Conservation (phyloP, 2,329 filamentous ascomycete species). For the Dendrostoma leiphaemia region DNA sequence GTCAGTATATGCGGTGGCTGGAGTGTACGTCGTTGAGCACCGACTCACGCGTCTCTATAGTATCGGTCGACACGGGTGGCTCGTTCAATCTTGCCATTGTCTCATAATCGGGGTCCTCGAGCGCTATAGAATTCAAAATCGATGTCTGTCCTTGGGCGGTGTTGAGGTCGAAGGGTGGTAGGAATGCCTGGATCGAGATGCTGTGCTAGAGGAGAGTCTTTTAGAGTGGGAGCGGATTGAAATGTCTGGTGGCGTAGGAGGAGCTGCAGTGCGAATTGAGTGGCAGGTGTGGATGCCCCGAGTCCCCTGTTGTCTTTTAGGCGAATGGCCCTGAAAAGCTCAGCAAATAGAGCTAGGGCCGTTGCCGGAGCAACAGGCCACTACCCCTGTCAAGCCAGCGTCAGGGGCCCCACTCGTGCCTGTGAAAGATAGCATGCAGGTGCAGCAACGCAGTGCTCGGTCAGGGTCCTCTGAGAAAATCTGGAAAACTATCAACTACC, state of each 20-base stretch:
- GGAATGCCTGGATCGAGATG: slow-evolving; percentile 9
- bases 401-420: background rate
- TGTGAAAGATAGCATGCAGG: no score
- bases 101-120: slow-evolving; percentile 31
- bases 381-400: background rate
- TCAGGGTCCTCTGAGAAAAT: no score
- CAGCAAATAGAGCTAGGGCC: background rate
- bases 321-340: background rate
- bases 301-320: slow-evolving; percentile 3
- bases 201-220: background rate
- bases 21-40: no score
- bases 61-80: slow-evolving; percentile 65
- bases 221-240: no score
- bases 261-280: slow-evolving; percentile 1
- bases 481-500: no score
- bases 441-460: no score
- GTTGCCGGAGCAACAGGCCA: background rate
- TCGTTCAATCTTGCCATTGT: slow-evolving; percentile 81
- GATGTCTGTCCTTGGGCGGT: background rate
- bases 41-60: slow-evolving; percentile 67
- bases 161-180: slow-evolving; percentile 4
- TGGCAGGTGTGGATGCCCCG: slow-evolving; percentile 3
- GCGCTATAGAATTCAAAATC: background rate
- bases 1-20: slow-evolving; percentile 11
- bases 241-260: slow-evolving; percentile 2